Conservation (phyloP, 495 filamentous ascomycete genomes). For the Aspergillus incahuasiensis region DNA sequence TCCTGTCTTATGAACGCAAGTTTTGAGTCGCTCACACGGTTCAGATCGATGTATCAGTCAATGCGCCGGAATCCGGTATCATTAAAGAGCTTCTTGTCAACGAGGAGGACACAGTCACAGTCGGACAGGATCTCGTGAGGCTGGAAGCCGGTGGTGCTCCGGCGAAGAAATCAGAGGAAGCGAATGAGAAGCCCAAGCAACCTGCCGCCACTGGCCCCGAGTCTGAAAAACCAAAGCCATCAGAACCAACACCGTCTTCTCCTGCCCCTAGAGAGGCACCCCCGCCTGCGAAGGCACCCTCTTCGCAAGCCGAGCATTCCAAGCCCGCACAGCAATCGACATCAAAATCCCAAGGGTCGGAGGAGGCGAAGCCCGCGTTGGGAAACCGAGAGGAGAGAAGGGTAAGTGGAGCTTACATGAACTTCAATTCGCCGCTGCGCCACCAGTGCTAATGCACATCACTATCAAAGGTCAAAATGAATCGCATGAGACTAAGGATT, state of each 20-base stretch:
- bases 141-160: slow-evolving; percentile 74
- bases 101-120: slow-evolving; percentile 92
- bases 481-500: slow-evolving; percentile 96
- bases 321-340: slow-evolving; percentile 39
- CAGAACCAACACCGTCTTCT: slow-evolving; percentile 20
- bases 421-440: not conserved
- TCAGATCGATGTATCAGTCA: slow-evolving; percentile 92
- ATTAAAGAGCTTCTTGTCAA: slow-evolving; percentile 89
- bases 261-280: slow-evolving; percentile 23
- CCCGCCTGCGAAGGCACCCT: slow-evolving; percentile 21
- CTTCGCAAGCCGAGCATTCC: slow-evolving; percentile 36
- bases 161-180: slow-evolving; percentile 49
- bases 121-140: slow-evolving; percentile 86
- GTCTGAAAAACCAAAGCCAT: slow-evolving; percentile 43
- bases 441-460: not conserved
- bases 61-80: slow-evolving; percentile 85
- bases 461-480: slow-evolving; percentile 87
- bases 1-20: not conserved
- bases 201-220: slow-evolving; percentile 27
- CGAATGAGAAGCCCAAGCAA: slow-evolving; percentile 38
- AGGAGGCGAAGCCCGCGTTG: slow-evolving; percentile 35
- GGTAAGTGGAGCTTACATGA: slow-evolving; percentile 53
- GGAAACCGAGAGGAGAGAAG: slow-evolving; percentile 86
- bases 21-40: slow-evolving; percentile 8
- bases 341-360: slow-evolving; percentile 21